Evolutionary conservation across 2,329 filamentous ascomycete species (phyloP), one percentile per base, ranked within the genome.

Genomic region (Fusarium virguliforme): DNA sequence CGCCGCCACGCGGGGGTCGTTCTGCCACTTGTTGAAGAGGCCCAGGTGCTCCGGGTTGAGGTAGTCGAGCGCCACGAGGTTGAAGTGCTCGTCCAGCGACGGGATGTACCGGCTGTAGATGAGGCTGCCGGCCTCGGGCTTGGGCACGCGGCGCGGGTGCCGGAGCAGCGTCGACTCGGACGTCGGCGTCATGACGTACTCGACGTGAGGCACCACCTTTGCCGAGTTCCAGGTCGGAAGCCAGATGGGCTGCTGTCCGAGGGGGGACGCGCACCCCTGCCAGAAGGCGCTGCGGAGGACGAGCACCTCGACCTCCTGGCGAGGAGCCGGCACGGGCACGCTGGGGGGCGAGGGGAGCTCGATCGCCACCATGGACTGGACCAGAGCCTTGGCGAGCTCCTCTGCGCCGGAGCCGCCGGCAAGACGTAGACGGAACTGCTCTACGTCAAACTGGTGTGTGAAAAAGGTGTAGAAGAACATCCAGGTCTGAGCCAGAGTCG

Each of bases 101-200:
- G 92, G 91, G 64, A 94, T 91, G 81, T 90, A 94, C 50, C 92
- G 90, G 76, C 91, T 93, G 84, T 94, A 94, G 72, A 92, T 85
- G 67, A 90, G 85, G 1, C 89, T 87, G 1, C 91, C 91, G 0
- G 90, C 89, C 4, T 82, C 79, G 7, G 92, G 92, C 81, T 94
- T 94, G 46, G 88, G 85, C 3, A 88, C 87, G 4, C 92, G 88
- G 3, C 89, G 85, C 4, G 92, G 92, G 79, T 94, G 92, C 75
- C 88, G 89, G 15, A 81, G 77, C 51, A 79, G 76, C 10, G 75
- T 73, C 24, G 75, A 73, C 57, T 79, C 78, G 3, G 76, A 78
- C 9, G 77, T 76, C 8, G 76, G 70, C 24, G 75, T 75, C 58
- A 79, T 74, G n/a, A 76, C 77, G 41, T 75, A 75, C 53, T 80